Evolutionary conservation across 257 asterid species (phyloP).

Genomic region (Lantana camara): DNA sequence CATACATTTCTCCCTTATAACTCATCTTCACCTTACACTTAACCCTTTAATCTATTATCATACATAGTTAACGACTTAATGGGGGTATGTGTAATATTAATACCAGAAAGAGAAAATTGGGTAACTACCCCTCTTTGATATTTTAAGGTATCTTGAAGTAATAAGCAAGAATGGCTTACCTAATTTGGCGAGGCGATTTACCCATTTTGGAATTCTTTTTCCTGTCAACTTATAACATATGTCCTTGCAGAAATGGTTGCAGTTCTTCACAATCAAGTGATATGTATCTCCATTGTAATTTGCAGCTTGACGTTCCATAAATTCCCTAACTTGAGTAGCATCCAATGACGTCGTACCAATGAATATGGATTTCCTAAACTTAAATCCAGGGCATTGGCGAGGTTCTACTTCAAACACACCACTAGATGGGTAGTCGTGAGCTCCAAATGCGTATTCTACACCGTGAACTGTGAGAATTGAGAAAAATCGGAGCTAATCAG

Average conservation of each 20-base stretch:
- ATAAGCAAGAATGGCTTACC: constrained; percentile 44
- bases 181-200: constrained; percentile 89
- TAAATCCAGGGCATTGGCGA: constrained; percentile 90
- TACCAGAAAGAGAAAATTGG: too few relatives aligned
- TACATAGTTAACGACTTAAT: too few relatives aligned
- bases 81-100: too few relatives aligned
- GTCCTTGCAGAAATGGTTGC: constrained; percentile 96
- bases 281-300: constrained; percentile 81
- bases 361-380: constrained; percentile 80
- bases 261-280: constrained; percentile 90
- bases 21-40: too few relatives aligned
- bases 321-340: constrained; percentile 69
- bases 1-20: too few relatives aligned
- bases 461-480: constrained; percentile 75
- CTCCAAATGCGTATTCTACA: constrained; percentile 93
- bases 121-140: too few relatives aligned
- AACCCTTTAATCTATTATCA: too few relatives aligned
- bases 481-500: not conserved
- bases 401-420: constrained; percentile 98
- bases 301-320: constrained; percentile 81
- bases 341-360: constrained; percentile 75
- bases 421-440: constrained; percentile 82
- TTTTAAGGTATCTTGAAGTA: not conserved
- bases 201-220: constrained; percentile 87
- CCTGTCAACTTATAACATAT: constrained; percentile 78